Conservation (phyloP, 192 early-diverging fungal species). For the Rhizoclosmatium globosum region DNA sequence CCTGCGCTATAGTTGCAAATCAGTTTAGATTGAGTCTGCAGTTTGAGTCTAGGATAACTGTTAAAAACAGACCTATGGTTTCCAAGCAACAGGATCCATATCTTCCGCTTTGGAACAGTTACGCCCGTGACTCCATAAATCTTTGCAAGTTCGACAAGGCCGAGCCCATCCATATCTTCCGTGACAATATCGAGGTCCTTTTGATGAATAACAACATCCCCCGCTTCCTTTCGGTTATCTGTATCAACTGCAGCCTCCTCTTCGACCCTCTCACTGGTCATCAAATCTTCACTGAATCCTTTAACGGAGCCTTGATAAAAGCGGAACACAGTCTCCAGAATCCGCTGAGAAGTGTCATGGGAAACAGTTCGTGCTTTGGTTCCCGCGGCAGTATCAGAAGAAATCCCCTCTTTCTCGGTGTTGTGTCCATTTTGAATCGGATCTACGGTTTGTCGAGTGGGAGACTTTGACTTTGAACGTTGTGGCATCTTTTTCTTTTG, state of each 20-base stretch:
- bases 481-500: conserved; percentile 2
- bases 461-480: background rate
- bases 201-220: background rate
- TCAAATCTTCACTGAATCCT: background rate
- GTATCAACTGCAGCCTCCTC: background rate
- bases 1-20: conserved; percentile 1
- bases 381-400: background rate
- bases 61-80: background rate
- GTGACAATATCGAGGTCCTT: background rate
- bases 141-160: background rate
- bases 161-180: background rate
- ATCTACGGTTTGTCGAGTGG: background rate
- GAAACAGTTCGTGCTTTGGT: background rate
- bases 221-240: too few species aligned
- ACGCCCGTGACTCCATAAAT: conserved; percentile 1
- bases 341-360: conserved; percentile 7
- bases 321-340: conserved; percentile 21
- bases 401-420: background rate
- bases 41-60: background rate
- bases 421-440: background rate
- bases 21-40: background rate
- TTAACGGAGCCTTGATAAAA: background rate
- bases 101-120: conserved; percentile 18
- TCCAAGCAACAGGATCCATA: conserved; percentile 15
- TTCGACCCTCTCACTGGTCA: background rate